A percentile compares a stretch with the other conserved stretches of the same genome.
Evolutionary conservation across 768 basidiomycete genomes (phyloP).

Genomic region (Hypholoma fasciculare): DNA sequence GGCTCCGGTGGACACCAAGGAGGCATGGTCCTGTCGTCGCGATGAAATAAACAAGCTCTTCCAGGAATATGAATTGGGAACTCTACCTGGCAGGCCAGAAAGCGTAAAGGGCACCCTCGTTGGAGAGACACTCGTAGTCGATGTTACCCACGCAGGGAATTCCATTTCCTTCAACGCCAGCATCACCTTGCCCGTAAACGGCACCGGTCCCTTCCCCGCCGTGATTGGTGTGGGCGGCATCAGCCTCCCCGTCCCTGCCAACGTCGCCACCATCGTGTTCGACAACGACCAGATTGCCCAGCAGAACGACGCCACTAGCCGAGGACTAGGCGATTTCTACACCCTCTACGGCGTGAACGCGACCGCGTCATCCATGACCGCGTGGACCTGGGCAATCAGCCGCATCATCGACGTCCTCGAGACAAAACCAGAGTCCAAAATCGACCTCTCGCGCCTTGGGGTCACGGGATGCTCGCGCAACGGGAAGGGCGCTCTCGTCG

Average conservation of each 20-base stretch:
- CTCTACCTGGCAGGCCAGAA: slow-evolving; percentile 41
- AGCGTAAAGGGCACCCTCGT: slow-evolving; percentile 39
- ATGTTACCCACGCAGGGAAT: slow-evolving; percentile 38
- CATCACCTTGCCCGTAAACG: slow-evolving; percentile 42
- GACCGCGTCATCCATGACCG: slow-evolving; percentile 49
- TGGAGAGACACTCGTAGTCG: slow-evolving; percentile 41
- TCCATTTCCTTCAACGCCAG: slow-evolving; percentile 46
- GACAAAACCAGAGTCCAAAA: slow-evolving; percentile 38
- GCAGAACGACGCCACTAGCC: slow-evolving; percentile 41
- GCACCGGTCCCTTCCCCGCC: slow-evolving; percentile 45
- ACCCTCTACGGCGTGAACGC: slow-evolving; percentile 45
- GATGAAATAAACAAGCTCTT: slow-evolving; percentile 46
- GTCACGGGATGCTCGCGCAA: slow-evolving; percentile 57
- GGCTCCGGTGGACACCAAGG: slow-evolving; percentile 32
- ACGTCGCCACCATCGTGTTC: slow-evolving; percentile 44
- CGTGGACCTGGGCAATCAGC: slow-evolving; percentile 57
- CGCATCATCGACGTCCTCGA: slow-evolving; percentile 59
- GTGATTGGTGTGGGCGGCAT: slow-evolving; percentile 48
- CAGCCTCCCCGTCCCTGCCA: slow-evolving; percentile 34
- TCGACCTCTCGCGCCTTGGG: slow-evolving; percentile 44
- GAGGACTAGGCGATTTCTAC: slow-evolving; percentile 56
- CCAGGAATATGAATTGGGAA: slow-evolving; percentile 49
- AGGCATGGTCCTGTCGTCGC: slow-evolving; percentile 49
- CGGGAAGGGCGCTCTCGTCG: slow-evolving; percentile 57
- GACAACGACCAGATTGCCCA: slow-evolving; percentile 49